Base-by-base conservation (phyloP, 164 flowering plant genomes). In the Houttuynia cordata region DNA sequence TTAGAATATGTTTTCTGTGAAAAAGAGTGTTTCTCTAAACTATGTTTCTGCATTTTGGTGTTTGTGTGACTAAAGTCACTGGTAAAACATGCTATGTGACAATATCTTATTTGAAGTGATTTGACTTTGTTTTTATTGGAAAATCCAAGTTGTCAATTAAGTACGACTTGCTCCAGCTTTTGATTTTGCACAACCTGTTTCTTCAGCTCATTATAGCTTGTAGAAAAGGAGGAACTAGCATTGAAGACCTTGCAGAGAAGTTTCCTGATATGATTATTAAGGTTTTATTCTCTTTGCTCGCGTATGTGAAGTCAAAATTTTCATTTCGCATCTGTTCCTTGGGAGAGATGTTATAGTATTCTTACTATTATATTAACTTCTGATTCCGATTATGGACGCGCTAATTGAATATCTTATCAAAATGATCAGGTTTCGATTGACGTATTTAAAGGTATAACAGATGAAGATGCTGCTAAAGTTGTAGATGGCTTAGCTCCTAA, bases 161-260 rank as follows among this genome's bases (percentile, higher is more conserved):
- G 24, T 25, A 3, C 37, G 45, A 21, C 24, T 57, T 56, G 17
- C 58, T 57, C 20, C 49, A 51, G 47, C 47, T 58, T 25, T 45
- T 59, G n/a, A 66, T 58, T 68, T 57, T 49, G 47, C 42, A 22
- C 70, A 10, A 25, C 63, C 19, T 63, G 68, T 59, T 63, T 54
- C 83, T 62, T 56, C 83, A 93, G 99, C 70, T 93, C 62, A 90
- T 93, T 55, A 90, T 93, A 77, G 85, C 91, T 51, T 93, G 99
- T 65, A 73, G 73, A 40, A 85, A 93, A 72, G 99, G 99, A 58
- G 99, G 99, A 69, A 93, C 97, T 64, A 93, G 99, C 78, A 93
- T 93, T 67, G 99, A 93, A 78, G 99, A 93, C 73, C 96, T 93
- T 72, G 99, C 97, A 1, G 99, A 93, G 75, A 88, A 93, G 73